Evolutionary conservation across 495 filamentous ascomycete genomes (phyloP), one percentile per base, ranked within the genome.

Genomic region (Talaromyces stipitatus): DNA sequence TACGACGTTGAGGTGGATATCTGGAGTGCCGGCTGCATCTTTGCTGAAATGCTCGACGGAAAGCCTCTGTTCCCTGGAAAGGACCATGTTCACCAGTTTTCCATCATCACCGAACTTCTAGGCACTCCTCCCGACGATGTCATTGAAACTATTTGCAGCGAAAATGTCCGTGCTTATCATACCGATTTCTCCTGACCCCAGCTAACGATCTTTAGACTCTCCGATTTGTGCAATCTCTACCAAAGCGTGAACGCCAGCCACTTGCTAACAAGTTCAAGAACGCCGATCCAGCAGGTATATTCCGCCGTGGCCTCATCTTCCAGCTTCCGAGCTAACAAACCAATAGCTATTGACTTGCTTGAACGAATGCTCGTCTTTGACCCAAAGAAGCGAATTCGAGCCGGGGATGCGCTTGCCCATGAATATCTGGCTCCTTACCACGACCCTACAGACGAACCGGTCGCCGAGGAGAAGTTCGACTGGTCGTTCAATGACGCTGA

Each of bases 401-500:
- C 94, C 10, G 79, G 83, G 59, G 84, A 91, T 50, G 94, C 87
- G 29, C 82, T 98, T 32, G 86, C 87, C 46, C 90, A 97, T 68
- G 89, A 91, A 59, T 98, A 97, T 67, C 88, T 98, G 43, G 81
- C 91, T 12, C 94, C 94, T 11, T 98, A 98, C 74, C 94, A 98
- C 67, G 94, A 98, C 66, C 92, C 92, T 12, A 91, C 87, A 16
- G 94, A 98, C 66, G 94, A 98, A 75, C 94, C 94, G 7, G 88
- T 89, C 11, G 90, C 94, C 23, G 89, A 95, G 58, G 92, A 97
- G 79, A 97, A 95, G 75, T 98, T 98, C 65, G 94, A 98, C 69
- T 98, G 94, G 94, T 96, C 91, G n/a, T 98, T 98, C 75, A 98
- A 97, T 69, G 92, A 98, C 68, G 95, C 94, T 30, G 94, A 98